Conservation (phyloP, 2,329 filamentous ascomycete genomes). For the Ceratocystis destructans region DNA sequence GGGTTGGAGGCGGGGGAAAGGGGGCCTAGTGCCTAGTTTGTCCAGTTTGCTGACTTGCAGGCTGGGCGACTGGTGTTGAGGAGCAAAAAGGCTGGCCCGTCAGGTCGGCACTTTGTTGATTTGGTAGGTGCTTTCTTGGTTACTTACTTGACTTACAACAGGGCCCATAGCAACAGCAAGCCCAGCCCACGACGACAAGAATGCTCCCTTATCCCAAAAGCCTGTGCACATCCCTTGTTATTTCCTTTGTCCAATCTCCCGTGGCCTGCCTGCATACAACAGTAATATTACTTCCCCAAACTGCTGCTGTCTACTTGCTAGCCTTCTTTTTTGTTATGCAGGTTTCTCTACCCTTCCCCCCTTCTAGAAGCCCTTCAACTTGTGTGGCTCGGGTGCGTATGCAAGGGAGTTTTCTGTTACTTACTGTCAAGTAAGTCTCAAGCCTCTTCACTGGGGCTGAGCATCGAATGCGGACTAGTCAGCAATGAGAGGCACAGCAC, state of each 20-base stretch:
- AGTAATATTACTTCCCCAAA: neutral
- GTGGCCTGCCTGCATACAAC: neutral
- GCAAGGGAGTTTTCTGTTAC: neutral
- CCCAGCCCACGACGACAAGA: too few relatives aligned
- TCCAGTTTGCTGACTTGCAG: neutral
- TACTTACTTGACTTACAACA: too few relatives aligned
- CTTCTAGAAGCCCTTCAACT: conserved; percentile 6
- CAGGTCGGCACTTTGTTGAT: neutral
- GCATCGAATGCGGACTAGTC: neutral
- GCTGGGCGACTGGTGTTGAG: neutral
- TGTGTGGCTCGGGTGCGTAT: neutral
- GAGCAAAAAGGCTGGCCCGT: neutral
- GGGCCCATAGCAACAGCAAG: too few relatives aligned
- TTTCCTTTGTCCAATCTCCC: neutral
- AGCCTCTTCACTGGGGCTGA: neutral
- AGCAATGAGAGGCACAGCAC: neutral
- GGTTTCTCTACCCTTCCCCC: neutral
- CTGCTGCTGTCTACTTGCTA: neutral
- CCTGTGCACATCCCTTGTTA: neutral
- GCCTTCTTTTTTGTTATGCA: neutral
- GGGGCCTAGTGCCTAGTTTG: too few relatives aligned
- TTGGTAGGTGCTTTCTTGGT: neutral
- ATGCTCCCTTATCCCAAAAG: neutral
- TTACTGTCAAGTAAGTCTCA: too few relatives aligned
- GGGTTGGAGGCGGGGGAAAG: too few relatives aligned